A percentile compares a stretch with the other conserved stretches of the same genome.
Conservation (phyloP, 1,139 yeast species). For the Hansenula sp. region DNA sequence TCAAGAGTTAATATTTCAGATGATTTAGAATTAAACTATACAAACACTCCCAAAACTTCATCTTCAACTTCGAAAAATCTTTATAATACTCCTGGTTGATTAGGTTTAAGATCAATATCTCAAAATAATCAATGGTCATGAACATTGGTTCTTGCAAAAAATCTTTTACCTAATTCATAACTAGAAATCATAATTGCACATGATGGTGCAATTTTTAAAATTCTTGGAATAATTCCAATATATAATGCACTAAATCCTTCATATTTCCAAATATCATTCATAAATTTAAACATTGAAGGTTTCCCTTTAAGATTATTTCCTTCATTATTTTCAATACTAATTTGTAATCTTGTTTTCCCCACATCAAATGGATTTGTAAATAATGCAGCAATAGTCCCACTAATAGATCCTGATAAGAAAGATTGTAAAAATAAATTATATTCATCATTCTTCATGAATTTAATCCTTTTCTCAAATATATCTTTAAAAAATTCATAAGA, state of each 20-base stretch:
- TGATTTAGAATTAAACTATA: not conserved
- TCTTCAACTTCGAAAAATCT: constrained; percentile 11
- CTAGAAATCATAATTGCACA: constrained; percentile 98
- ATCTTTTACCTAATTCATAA: constrained; percentile 81
- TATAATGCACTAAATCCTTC: constrained; percentile 82
- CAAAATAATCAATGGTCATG: constrained; percentile 6
- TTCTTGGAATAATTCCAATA: constrained; percentile 82
- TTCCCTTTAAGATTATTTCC: not conserved
- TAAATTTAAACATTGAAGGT: constrained; percentile 58
- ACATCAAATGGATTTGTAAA: constrained; percentile 95
- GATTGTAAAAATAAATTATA: constrained; percentile 62
- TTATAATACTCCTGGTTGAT: constrained; percentile 18
- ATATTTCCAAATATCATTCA: constrained; percentile 53
- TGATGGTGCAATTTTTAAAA: constrained; percentile 90
- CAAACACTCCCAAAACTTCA: too few relatives aligned
- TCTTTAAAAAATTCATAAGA: constrained; percentile 56
- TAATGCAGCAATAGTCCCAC: constrained; percentile 85
- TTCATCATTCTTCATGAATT: constrained; percentile 15
- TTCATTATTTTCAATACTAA: constrained; percentile 25
- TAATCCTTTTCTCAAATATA: constrained; percentile 13
- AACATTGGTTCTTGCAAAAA: constrained; percentile 32
- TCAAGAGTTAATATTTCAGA: too few relatives aligned
- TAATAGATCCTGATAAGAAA: constrained; percentile 77
- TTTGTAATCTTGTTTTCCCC: constrained; percentile 91
- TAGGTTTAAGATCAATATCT: constrained; percentile 14